A percentile compares a stretch with the other conserved stretches of the same genome.
Evolutionary conservation across 805 yeast species (phyloP).

Genomic region (Barnettozyma salicaria): DNA sequence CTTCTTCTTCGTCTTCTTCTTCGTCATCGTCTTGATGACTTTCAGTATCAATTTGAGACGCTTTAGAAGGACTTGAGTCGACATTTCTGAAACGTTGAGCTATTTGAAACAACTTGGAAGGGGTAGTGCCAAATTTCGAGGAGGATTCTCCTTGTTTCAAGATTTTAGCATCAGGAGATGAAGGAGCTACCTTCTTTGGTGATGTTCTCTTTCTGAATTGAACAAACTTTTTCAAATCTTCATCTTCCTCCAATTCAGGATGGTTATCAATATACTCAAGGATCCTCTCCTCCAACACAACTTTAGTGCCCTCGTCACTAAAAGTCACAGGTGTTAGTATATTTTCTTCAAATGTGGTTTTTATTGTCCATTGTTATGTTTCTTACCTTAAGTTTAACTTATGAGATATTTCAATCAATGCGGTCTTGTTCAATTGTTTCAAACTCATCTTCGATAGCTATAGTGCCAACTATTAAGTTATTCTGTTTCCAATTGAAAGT

Average conservation of each 20-base stretch:
- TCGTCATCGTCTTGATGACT: constrained; percentile 10
- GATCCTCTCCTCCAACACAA: constrained; percentile 27
- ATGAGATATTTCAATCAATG: constrained; percentile 32
- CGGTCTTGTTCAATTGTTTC: constrained; percentile 32
- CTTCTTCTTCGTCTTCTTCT: constrained; percentile 13
- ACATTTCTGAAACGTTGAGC: constrained; percentile 18
- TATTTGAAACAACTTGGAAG: constrained; percentile 18
- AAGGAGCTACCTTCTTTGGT: constrained; percentile 21
- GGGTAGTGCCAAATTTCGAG: constrained; percentile 20
- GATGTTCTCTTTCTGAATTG: constrained; percentile 25
- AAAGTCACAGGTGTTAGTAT: background rate
- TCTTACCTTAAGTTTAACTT: constrained; percentile 31
- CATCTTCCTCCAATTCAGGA: constrained; percentile 27
- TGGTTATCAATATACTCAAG: constrained; percentile 25
- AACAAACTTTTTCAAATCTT: constrained; percentile 22
- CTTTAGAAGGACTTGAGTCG: constrained; percentile 21
- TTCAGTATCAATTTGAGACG: constrained; percentile 2
- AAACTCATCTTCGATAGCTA: constrained; percentile 32
- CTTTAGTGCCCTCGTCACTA: constrained; percentile 28
- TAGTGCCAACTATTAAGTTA: too few relatives aligned
- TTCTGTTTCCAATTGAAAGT: too few relatives aligned
- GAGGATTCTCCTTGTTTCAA: constrained; percentile 11
- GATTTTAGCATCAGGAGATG: constrained; percentile 12
- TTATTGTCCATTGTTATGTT: background rate
- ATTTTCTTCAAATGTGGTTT: background rate